Percentiles rank a stretch among this genome's conserved stretches.
Evolutionary conservation across 2,329 filamentous ascomycete genomes (phyloP).

Genomic region (Hymenoscyphus salicellus): DNA sequence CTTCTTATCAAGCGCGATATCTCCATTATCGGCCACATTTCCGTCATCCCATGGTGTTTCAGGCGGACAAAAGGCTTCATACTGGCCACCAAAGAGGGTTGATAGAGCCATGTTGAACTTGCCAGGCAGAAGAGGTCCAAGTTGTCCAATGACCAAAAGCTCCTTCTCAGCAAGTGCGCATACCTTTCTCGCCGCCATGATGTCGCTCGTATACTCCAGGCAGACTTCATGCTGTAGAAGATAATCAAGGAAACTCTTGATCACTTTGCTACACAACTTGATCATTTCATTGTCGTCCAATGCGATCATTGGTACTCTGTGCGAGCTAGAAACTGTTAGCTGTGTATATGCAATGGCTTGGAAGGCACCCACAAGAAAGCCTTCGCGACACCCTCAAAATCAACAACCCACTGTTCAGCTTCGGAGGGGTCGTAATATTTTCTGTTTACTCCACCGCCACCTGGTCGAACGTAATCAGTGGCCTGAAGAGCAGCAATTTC

Average conservation of each 20-base stretch:
- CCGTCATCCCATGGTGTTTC: constrained; percentile 17
- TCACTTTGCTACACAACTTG: constrained; percentile 60
- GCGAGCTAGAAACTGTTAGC: constrained; percentile 44
- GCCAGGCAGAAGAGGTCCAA: constrained; percentile 62
- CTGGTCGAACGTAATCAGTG: constrained; percentile 53
- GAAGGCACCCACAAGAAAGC: constrained; percentile 68
- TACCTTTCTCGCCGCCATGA: constrained; percentile 62
- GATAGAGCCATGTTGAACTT: constrained; percentile 76
- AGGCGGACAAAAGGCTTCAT: constrained; percentile 19
- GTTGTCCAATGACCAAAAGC: constrained; percentile 55
- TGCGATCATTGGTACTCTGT: constrained; percentile 55
- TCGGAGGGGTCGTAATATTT: constrained; percentile 51
- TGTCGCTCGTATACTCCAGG: constrained; percentile 69
- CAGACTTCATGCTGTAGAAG: constrained; percentile 81
- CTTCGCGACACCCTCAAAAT: constrained; percentile 74
- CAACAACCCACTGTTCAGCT: constrained; percentile 66
- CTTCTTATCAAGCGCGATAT: constrained; percentile 27
- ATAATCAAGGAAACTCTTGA: constrained; percentile 87
- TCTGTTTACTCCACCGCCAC: constrained; percentile 27
- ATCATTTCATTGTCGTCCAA: constrained; percentile 54
- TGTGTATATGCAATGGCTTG: background rate
- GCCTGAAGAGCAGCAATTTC: constrained; percentile 65
- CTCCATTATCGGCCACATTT: constrained; percentile 17
- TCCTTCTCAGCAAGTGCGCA: constrained; percentile 68
- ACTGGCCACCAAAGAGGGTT: constrained; percentile 59